Percentiles rank a stretch among this genome's conserved stretches.
phyloP scores from a whole-genome alignment of 768 basidiomycete species.

The Mycena indigotica region DNA sequence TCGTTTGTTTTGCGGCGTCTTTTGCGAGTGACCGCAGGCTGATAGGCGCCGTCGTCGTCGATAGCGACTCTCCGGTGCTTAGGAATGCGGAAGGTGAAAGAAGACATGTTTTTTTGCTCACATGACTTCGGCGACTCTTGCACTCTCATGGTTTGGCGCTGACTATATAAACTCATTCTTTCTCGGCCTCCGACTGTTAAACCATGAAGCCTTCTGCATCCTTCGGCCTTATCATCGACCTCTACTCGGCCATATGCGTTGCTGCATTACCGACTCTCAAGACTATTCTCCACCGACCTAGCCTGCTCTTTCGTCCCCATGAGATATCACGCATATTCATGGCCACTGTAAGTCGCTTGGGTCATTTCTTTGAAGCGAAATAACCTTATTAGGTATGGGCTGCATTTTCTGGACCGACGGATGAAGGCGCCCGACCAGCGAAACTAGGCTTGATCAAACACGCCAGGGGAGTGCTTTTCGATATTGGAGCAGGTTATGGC shows the following conservation, averaged over 20 bases:
- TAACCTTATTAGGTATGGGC: constrained; percentile 48
- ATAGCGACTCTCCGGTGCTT: not conserved
- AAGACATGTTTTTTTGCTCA: not conserved
- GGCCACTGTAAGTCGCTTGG: constrained; percentile 26
- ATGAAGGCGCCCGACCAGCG: constrained; percentile 40
- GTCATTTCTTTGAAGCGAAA: not conserved
- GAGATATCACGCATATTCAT: constrained; percentile 59
- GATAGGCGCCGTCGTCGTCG: not conserved
- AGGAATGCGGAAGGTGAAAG: not conserved
- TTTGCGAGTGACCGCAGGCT: constrained; percentile 1
- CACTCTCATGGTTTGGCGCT: too few relatives aligned
- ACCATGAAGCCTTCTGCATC: constrained; percentile 52
- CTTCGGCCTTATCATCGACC: constrained; percentile 44
- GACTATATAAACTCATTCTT: too few relatives aligned
- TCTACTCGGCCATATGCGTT: constrained; percentile 39
- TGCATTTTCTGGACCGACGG: constrained; percentile 47
- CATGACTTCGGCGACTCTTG: too few relatives aligned
- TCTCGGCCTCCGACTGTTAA: not conserved
- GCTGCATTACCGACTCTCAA: constrained; percentile 49
- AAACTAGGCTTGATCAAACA: constrained; percentile 56
- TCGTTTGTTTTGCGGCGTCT: not conserved
- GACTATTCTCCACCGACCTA: constrained; percentile 42
- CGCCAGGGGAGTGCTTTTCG: constrained; percentile 64
- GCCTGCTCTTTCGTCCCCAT: constrained; percentile 46
- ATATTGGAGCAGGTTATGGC: constrained; percentile 70